Base-by-base conservation (phyloP, 441 rosid species). In the Syzygium malaccense region DNA sequence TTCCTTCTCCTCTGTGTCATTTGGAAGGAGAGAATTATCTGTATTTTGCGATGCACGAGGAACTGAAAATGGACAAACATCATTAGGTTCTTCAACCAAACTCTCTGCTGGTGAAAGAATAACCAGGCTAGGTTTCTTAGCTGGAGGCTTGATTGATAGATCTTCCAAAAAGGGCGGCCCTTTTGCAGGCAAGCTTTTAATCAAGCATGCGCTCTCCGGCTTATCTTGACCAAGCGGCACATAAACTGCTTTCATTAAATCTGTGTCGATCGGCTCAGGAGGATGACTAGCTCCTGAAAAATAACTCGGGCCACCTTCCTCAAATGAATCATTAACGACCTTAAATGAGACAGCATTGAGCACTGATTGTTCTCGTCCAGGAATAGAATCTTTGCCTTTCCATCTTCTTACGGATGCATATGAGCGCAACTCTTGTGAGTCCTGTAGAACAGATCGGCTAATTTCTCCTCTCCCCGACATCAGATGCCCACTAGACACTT, bases 211-310 rank as follows among this genome's bases (percentile, higher is more conserved):
- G n/a, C 95, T 87, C 91, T 96, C 97, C 17, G 97, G 90, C 89
- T 95, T 95, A 91, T 86, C 92, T 85, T 94, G 96, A 66, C 92
- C 88, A 51, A 95, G 93, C 33, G 98, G 96, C 4, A 95, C 97
- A 91, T 93, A 96, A 6, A 96, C 92, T 15, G 95, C 89, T 87
- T 92, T 95, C 93, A 97, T 96, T 78, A 92, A 93, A 95, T 97
- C 98, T 85, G 93, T 94, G 86, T 97, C 99, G 56, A 94, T 92
- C 54, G 99, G 99, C 88, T 97, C 99, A 2, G 96, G 96, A 87
- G 99, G 99, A 91, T 96, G 99, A 91, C 97, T 97, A 91, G 93
- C 99, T 53, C 99, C 98, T 28, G 94, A 96, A 90, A 97, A 97
- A 7, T 93, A 94, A 92, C 94, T 94, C 18, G 98, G 89, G 55